Conservation (phyloP, 768 basidiomycete genomes). For the Kwoniella pini region DNA sequence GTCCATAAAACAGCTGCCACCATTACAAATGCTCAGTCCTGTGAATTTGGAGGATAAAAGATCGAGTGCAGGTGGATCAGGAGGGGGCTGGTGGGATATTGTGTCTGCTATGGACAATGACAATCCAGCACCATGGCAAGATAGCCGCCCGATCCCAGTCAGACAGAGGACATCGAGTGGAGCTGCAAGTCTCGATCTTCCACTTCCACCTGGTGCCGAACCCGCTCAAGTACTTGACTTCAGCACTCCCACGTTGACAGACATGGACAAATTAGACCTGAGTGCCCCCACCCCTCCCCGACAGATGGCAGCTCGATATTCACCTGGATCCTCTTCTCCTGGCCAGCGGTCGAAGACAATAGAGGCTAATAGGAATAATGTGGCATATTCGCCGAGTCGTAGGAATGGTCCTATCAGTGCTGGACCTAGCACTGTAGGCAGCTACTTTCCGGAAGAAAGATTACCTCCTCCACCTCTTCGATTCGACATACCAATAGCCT, state of each 20-base stretch:
- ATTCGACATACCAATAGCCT: slow-evolving; percentile 5
- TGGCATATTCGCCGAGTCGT: slow-evolving; percentile 2
- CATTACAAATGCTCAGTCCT: slow-evolving; percentile 22
- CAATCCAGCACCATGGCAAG: slow-evolving; percentile 34
- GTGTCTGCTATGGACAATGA: slow-evolving; percentile 40
- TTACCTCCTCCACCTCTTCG: slow-evolving; percentile 16
- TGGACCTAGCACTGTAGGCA: not conserved
- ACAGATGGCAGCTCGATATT: not conserved
- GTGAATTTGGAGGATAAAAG: slow-evolving; percentile 14
- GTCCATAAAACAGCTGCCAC: slow-evolving; percentile 8
- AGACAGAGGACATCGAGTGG: slow-evolving; percentile 9
- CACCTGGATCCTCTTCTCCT: not conserved
- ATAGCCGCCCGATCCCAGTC: slow-evolving; percentile 1
- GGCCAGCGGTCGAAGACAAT: slow-evolving; percentile 9
- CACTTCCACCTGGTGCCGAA: slow-evolving; percentile 40
- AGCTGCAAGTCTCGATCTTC: slow-evolving; percentile 12
- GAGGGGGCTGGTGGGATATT: slow-evolving; percentile 48
- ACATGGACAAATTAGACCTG: slow-evolving; percentile 15
- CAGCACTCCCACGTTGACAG: slow-evolving; percentile 17
- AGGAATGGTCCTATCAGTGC: slow-evolving; percentile 8
- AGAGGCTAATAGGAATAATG: not conserved
- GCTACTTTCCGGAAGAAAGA: slow-evolving; percentile 7
- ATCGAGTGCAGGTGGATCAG: slow-evolving; percentile 1
- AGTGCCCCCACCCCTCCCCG: not conserved
- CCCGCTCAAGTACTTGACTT: slow-evolving; percentile 30